Evolutionary conservation across 2,329 filamentous ascomycete genomes (phyloP), one percentile per base, ranked within the genome.

Genomic region (Botrytis byssoidea): DNA sequence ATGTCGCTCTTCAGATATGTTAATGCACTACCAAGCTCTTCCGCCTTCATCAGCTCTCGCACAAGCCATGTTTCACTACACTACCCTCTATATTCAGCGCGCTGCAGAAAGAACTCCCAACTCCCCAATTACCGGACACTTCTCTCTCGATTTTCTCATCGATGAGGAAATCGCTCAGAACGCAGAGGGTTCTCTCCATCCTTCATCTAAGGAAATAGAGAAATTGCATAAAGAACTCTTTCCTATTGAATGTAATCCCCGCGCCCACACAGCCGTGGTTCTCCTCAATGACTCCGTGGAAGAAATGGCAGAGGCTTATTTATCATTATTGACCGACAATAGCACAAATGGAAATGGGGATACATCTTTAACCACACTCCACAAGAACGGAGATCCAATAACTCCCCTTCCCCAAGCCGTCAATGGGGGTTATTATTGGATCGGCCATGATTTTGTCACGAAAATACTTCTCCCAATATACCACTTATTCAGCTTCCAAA

Each of bases 201-300:
- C 60, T 35, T 71, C 46, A 74, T 9, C 40, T 7, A 12, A 3
- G 4, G 40, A 59, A 35, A 69, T 75, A 1, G 60, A 73, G 42
- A 79, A 75, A 60, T 81, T 77, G 57, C 82, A 63, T 81, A 82
- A n/a, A 77, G 85, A 76, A 42, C 80, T 93, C 2, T 91, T 89
- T 76, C 89, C 90, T 0, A 93, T 93, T 73, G 91, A 93, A 79
- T 93, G 91, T 78, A 93, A 93, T 73, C 91, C 91, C 0, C 84
- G 91, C 22, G 89, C 88, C 0, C 91, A 93, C 77, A 93, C 91
- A 0, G 91, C 91, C 0, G 87, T 91, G 0, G 84, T 89, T 1
- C 82, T 93, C 0, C 91, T 93, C 79, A 83, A 83, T 6, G 78
- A 80, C 2, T 80, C 83, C n/a, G 82, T 83, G 35, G 82, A 82